Percentiles rank a stretch among this genome's conserved stretches.
phyloP scores from a whole-genome alignment of 371 early-diverging fungal genomes.

The Mucor plumbeus region DNA sequence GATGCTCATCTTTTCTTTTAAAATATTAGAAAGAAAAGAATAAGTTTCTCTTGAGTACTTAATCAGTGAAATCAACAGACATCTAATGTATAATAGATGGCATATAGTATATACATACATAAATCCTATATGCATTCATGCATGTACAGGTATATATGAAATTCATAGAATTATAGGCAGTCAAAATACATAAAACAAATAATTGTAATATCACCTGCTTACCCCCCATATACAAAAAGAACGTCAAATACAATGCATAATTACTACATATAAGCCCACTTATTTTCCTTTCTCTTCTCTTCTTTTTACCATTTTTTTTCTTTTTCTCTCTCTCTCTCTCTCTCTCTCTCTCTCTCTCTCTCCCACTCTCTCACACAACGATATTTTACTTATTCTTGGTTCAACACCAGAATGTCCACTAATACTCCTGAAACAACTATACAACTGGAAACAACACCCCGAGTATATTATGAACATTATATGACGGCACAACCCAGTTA shows the following conservation, averaged over 20 bases:
- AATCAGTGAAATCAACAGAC: too few species aligned
- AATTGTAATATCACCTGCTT: constrained; percentile 14
- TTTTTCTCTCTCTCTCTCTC: constrained; percentile 14
- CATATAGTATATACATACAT: not conserved
- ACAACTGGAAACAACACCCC: constrained; percentile 45
- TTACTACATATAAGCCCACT: constrained; percentile 3
- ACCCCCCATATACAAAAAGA: constrained; percentile 2
- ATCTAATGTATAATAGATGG: too few species aligned
- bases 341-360: constrained; percentile 14
- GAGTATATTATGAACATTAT: constrained; percentile 46
- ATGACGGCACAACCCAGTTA: constrained; percentile 37
- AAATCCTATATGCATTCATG: not conserved
- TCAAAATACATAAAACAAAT: not conserved
- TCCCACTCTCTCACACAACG: constrained; percentile 14
- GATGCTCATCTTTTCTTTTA: not conserved
- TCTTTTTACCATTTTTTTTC: constrained; percentile 5
- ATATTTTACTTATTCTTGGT: constrained; percentile 20
- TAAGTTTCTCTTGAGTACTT: too few species aligned
- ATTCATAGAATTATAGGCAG: not conserved
- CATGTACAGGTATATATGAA: not conserved
- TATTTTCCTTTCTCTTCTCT: not conserved
- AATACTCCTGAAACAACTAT: constrained; percentile 11
- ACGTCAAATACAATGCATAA: constrained; percentile 4
- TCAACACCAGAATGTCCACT: constrained; percentile 33
- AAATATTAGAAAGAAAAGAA: too few species aligned